phyloP scores from a whole-genome alignment of 2,329 filamentous ascomycete genomes.

The Botryotinia calthae region DNA sequence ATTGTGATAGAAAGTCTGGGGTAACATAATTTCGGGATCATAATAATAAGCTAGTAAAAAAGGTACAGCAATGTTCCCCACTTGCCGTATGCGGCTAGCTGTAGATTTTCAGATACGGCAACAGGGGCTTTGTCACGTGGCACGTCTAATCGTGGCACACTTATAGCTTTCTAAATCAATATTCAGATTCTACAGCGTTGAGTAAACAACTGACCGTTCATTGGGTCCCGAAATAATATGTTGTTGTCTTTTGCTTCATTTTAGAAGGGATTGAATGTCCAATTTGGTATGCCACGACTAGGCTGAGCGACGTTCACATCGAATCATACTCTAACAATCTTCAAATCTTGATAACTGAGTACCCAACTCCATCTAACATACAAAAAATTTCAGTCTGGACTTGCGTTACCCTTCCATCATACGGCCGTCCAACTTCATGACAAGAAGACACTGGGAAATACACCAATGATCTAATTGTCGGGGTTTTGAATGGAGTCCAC shows the following conservation, averaged over 20 bases:
- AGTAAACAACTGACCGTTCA: too few species aligned
- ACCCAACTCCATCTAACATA: background rate
- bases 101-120: background rate
- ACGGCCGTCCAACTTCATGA: background rate
- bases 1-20: slow-evolving; percentile 13
- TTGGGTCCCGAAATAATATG: too few species aligned
- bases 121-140: background rate
- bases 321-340: background rate
- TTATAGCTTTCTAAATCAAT: background rate
- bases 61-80: background rate
- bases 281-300: too few species aligned
- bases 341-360: background rate
- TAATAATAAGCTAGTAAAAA: background rate
- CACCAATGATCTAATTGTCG: background rate
- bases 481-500: background rate
- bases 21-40: slow-evolving; percentile 4
- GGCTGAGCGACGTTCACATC: background rate
- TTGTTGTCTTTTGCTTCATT: too few species aligned
- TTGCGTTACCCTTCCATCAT: background rate
- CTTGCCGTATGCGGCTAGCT: background rate
- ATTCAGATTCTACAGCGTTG: too few species aligned
- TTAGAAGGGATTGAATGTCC: too few species aligned
- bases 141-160: background rate
- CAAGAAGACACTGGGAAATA: background rate
- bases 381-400: background rate